A percentile compares a stretch with the other conserved stretches of the same genome.
Evolutionary conservation across 2,329 filamentous ascomycete species (phyloP).

Genomic region (Hypoxylon sp.): DNA sequence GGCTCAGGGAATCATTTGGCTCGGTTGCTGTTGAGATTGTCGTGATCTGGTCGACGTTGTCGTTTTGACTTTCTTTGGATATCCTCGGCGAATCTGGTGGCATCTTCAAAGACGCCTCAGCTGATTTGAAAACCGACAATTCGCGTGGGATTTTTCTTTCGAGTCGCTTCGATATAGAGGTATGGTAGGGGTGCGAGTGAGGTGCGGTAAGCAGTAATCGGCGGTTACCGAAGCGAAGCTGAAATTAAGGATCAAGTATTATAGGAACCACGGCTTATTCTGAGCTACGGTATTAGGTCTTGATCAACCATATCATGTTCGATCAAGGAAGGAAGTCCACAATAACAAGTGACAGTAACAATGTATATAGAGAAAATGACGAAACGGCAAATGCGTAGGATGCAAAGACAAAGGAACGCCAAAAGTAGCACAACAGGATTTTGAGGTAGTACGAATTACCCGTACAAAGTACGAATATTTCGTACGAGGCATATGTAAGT

Average conservation of each 20-base stretch:
- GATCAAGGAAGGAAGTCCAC: constrained; percentile 6
- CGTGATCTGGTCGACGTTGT: constrained; percentile 41
- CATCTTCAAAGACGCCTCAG: constrained; percentile 28
- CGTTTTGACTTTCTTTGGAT: constrained; percentile 39
- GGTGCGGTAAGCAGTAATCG: constrained; percentile 13
- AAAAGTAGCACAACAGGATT: constrained; percentile 35
- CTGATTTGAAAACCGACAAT: constrained; percentile 9
- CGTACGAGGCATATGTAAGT: constrained; percentile 6
- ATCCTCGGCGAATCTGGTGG: constrained; percentile 35
- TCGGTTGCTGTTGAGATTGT: constrained; percentile 45
- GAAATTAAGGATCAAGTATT: constrained; percentile 15
- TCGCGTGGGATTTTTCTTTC: constrained; percentile 8
- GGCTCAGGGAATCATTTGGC: constrained; percentile 39
- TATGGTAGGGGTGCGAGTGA: constrained; percentile 1
- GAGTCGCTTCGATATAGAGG: neutral
- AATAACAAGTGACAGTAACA: constrained; percentile 19
- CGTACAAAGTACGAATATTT: constrained; percentile 25
- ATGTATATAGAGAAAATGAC: constrained; percentile 11
- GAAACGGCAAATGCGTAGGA: constrained; percentile 9
- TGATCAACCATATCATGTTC: constrained; percentile 6
- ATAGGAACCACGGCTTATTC: constrained; percentile 15
- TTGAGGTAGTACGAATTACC: constrained; percentile 26
- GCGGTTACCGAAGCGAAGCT: constrained; percentile 8
- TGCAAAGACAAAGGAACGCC: constrained; percentile 19
- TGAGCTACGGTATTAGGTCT: constrained; percentile 18